A percentile compares a stretch with the other conserved stretches of the same genome.
These are phyloP conservation scores for Eucalyptus guilfoylei DNA, from an alignment of 345 rosid species.

Conservation along the genomic window DNA sequence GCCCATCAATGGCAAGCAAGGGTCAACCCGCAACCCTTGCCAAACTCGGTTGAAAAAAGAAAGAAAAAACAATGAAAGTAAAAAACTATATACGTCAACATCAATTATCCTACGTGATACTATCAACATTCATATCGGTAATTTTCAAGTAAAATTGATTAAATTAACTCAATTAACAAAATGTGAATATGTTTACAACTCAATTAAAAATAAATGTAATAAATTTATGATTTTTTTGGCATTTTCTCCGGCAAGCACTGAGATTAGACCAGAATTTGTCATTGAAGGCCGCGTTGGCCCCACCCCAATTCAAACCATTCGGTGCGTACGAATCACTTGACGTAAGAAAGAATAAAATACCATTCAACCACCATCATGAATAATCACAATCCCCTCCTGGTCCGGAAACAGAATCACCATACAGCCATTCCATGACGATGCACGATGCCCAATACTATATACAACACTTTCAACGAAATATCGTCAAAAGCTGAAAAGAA, in stretches of 20 bases:
- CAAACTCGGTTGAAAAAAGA: too few species aligned
- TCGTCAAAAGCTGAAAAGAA: not conserved
- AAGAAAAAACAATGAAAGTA: too few species aligned
- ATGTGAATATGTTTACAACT: not conserved
- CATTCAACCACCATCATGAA: not conserved
- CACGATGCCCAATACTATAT: not conserved
- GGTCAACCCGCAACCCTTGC: too few species aligned
- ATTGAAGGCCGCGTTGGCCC: not conserved
- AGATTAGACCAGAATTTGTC: not conserved
- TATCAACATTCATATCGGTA: accelerated
- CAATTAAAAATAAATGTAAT: too few species aligned
- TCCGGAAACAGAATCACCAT: not conserved
- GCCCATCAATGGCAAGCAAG: too few species aligned
- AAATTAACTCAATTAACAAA: too few species aligned
- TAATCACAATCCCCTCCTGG: not conserved
- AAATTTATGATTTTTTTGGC: accelerated
- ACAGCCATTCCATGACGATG: not conserved
- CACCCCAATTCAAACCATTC: not conserved
- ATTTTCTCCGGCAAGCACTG: not conserved
- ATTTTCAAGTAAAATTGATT: too few species aligned
- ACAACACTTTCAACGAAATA: not conserved
- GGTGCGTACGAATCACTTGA: not conserved
- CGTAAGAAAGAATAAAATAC: not conserved
- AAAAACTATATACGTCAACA: too few species aligned
- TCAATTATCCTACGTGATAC: accelerated